Evolutionary conservation across 371 early-diverging fungal genomes (phyloP).

Genomic region (Mortierella sp.): DNA sequence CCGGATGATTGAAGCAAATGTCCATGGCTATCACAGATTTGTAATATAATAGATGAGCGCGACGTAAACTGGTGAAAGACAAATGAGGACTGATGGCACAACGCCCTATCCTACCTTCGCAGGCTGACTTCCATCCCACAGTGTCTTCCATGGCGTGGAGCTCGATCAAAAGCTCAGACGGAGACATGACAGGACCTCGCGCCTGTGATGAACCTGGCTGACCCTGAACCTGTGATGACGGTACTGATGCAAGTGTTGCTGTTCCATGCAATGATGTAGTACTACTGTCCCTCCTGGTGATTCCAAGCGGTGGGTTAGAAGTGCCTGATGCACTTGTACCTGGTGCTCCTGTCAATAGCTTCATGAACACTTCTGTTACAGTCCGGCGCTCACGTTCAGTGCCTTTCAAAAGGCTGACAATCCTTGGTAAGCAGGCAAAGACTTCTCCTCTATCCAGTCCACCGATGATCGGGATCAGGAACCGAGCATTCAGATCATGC

Average conservation of each 20-base stretch:
- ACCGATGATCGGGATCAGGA: slow-evolving; percentile 73
- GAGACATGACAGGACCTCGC: slow-evolving; percentile 54
- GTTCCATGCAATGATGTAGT: not conserved
- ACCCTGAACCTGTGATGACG: not conserved
- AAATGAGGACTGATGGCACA: too few relatives aligned
- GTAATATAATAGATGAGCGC: too few relatives aligned
- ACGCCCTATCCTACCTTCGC: slow-evolving; percentile 57
- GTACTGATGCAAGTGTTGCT: not conserved
- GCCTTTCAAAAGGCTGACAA: slow-evolving; percentile 73
- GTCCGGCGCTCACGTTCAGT: slow-evolving; percentile 66
- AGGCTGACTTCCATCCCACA: slow-evolving; percentile 61
- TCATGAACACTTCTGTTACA: slow-evolving; percentile 70
- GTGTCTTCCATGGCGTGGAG: slow-evolving; percentile 70
- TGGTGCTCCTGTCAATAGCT: slow-evolving; percentile 57
- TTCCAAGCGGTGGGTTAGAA: not conserved
- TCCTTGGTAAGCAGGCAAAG: slow-evolving; percentile 63
- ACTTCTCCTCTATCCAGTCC: slow-evolving; percentile 74
- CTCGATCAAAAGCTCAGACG: slow-evolving; percentile 67
- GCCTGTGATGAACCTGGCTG: slow-evolving; percentile 30
- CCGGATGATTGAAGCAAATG: slow-evolving; percentile 74
- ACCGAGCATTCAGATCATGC: slow-evolving; percentile 72
- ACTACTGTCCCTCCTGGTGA: slow-evolving; percentile 17
- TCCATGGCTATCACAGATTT: slow-evolving; percentile 67
- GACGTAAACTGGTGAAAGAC: not conserved
- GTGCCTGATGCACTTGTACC: slow-evolving; percentile 22